phyloP scores from a whole-genome alignment of 352 stramenopile genomes.

The Phytophthora rubi region DNA sequence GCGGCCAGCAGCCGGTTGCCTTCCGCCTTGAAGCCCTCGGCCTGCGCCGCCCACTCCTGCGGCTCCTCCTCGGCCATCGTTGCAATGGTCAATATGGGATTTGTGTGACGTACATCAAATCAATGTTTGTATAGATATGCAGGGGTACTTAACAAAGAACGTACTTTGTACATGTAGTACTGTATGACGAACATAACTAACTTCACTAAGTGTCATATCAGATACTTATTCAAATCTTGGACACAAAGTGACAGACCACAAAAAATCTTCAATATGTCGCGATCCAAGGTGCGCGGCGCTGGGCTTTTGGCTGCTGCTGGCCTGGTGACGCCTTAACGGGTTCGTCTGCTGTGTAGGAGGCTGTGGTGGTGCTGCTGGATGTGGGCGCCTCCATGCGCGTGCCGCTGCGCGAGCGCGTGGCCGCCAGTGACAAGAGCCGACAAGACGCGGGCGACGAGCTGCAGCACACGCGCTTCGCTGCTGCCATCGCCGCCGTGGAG shows the following conservation, averaged over 20 bases:
- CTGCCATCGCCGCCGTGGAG: constrained; percentile 62
- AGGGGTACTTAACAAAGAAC: no score
- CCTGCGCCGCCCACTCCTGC: constrained; percentile 67
- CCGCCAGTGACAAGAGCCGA: constrained; percentile 16
- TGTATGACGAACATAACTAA: no score
- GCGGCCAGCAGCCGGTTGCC: constrained; percentile 77
- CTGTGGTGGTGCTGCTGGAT: constrained; percentile 71
- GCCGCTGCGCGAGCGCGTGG: constrained; percentile 51
- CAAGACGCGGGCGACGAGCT: constrained; percentile 20
- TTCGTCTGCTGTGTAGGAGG: constrained; percentile 49
- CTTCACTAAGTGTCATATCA: no score
- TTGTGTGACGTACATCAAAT: constrained; percentile 3
- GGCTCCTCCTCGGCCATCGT: constrained; percentile 5
- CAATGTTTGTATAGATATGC: no score
- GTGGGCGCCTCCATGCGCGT: constrained; percentile 67
- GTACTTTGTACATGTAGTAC: no score
- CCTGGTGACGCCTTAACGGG: not conserved
- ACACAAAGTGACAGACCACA: not conserved
- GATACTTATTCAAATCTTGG: no score
- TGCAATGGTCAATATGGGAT: not conserved
- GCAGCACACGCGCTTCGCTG: constrained; percentile 65
- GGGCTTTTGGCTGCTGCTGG: not conserved
- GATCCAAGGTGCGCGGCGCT: constrained; percentile 30
- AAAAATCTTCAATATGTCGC: constrained; percentile 29
- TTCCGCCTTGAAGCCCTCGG: constrained; percentile 85